These are phyloP conservation scores for Linum lewisii DNA, from an alignment of 345 rosid species.

Conservation along the genomic window DNA sequence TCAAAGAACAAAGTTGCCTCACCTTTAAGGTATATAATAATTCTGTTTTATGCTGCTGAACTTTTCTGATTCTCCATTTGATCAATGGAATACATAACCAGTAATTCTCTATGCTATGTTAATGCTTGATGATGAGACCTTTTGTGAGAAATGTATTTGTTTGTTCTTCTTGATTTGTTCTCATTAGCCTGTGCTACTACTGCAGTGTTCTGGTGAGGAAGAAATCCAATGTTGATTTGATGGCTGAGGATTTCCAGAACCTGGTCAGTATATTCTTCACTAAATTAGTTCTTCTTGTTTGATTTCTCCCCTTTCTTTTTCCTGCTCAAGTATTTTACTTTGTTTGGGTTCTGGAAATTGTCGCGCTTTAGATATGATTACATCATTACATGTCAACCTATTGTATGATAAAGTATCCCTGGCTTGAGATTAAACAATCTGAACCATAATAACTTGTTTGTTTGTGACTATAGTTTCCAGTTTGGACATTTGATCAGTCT, in stretches of 20 bases:
- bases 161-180: not conserved
- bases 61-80: too few species aligned
- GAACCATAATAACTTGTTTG: too few species aligned
- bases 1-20: conserved; percentile 35
- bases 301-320: not conserved
- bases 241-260: conserved; percentile 59
- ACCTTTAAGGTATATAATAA: conserved; percentile 49
- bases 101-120: too few species aligned
- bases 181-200: not conserved
- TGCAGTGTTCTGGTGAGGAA: conserved; percentile 73
- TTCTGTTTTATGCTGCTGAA: too few species aligned
- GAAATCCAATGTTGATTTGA: conserved; percentile 47
- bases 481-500: conserved; percentile 8
- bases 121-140: not conserved
- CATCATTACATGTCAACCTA: not conserved
- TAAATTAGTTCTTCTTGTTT: not conserved
- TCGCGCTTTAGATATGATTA: not conserved
- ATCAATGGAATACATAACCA: too few species aligned
- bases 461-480: not conserved
- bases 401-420: not conserved
- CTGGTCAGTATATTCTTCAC: conserved; percentile 35
- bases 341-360: not conserved
- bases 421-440: too few species aligned
- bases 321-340: not conserved
- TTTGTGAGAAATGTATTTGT: not conserved